Base-by-base conservation (phyloP, 192 early-diverging fungal species). In the Spizellomyces punctatus region DNA sequence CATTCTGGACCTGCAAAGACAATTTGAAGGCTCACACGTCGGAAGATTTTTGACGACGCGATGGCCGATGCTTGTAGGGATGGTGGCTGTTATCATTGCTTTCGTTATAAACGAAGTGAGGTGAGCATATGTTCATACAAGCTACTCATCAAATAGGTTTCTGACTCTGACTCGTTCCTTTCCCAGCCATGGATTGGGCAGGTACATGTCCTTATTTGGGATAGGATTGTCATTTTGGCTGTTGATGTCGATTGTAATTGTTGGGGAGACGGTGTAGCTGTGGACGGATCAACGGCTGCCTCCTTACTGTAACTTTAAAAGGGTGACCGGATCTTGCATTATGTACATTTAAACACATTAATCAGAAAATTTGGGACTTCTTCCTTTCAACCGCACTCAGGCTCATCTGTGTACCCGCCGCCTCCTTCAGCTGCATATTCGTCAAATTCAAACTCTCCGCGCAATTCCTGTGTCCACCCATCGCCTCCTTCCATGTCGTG, bases 301-400 rank as follows among this genome's bases (percentile, higher is more conserved):
- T 36, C 27, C 27, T 36, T 36, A 36, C 27, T 36, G 27, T 36
- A 36, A 36, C 27, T 36, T 36, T 36, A 36, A 36, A 36, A 36
- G 27, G 27, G 27, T 36, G 27, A 36, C 27, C 27, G 3, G 27
- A 36, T 36, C 27, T 36, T 36, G 3, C 27, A 36, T 36, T 36
- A 36, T 36, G 27, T 36, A 36, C 27, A 36, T 36, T 36, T 2
- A 36, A 36, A 36, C 27, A 36, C 27, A 36, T 36, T 3, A 36
- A 36, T 36, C 27, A 3, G 27, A 36, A 36, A 36, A 36, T 36
- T 36, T 36, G 27, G 27, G 27, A 36, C 27, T 36, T 36, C 3
- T 36, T 61, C 59, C 17, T 17, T 52, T 76, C 63, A 76, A 16
- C 75, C 75, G 57, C 75, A 76, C 19, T 22, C 62, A 14, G 75